Evolutionary conservation across 2,329 filamentous ascomycete species (phyloP).

Genomic region (Bipolaris bicolor): DNA sequence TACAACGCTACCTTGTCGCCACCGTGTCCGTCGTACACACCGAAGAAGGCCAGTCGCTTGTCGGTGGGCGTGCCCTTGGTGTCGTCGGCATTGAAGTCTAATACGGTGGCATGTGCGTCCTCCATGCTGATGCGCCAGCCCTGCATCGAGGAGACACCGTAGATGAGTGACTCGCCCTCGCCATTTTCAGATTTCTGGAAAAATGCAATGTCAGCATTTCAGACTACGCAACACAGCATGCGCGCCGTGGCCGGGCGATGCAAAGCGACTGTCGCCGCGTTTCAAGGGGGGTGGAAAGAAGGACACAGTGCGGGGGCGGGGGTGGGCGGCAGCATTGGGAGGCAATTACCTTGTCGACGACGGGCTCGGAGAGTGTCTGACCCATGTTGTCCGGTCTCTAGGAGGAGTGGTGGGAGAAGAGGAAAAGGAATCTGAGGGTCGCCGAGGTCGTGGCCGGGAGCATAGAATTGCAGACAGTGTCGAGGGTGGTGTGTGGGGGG

Average conservation of each 20-base stretch:
- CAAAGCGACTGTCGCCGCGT: conserved; percentile 19
- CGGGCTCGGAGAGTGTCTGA: conserved; percentile 98
- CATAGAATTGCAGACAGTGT: conserved; percentile 44
- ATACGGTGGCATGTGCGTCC: conserved; percentile 87
- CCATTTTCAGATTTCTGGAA: conserved; percentile 81
- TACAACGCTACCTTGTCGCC: conserved; percentile 96
- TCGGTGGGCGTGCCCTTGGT: conserved; percentile 67
- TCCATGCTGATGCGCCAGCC: conserved; percentile 99
- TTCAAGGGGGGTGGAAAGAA: conserved; percentile 6
- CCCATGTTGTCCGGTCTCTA: conserved; percentile 69
- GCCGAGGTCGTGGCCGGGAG: conserved; percentile 30
- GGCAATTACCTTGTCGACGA: conserved; percentile 91
- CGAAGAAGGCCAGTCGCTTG: conserved; percentile 89
- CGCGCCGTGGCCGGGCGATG: conserved; percentile 10
- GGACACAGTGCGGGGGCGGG: conserved; percentile 41
- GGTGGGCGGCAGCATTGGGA: conserved; percentile 24
- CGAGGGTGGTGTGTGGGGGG: conserved; percentile 35
- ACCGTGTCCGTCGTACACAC: conserved; percentile 96
- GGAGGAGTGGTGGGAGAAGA: conserved; percentile 31
- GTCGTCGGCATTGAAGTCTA: conserved; percentile 71
- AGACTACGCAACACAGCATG: neutral
- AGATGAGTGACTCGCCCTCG: conserved; percentile 90
- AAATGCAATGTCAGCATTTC: conserved; percentile 11
- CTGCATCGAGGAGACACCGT: conserved; percentile 97
- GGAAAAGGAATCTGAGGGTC: conserved; percentile 28